Base-by-base conservation (phyloP, 768 basidiomycete species). In the Mycena epipterygia region DNA sequence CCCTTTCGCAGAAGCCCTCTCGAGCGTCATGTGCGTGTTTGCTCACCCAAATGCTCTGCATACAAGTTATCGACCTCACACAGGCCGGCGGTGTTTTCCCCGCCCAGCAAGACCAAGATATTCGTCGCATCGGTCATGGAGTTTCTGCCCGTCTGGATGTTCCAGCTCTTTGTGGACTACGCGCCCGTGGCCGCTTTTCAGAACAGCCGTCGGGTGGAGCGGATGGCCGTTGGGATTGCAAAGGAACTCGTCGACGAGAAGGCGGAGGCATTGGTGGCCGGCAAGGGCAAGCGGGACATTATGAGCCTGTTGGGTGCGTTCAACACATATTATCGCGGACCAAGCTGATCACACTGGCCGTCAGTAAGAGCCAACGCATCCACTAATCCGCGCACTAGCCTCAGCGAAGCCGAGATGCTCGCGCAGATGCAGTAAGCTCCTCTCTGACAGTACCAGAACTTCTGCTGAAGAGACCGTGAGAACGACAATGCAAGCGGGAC, bases 241-340 rank as follows among this genome's bases (percentile, higher is more conserved):
- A 79, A 83, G 58, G 78, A 84, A 63, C 79, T 90, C 11, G 81
- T 90, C 16, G 80, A 84, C 21, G 82, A 82, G 25, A 89, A 89
- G 75, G 77, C 84, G 4, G 84, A 85, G 48, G 87, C 85, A 8
- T 78, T 87, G n/a, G 72, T 82, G 7, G 80, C 84, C 46, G 89
- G 87, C 4, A 88, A 85, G 72, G 82, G 83, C 25, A 84, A 81
- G 59, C 86, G 85, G 53, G 90, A 91, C 74, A 82, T 89, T 27
- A 79, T 91, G 71, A 89, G 88, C 64, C 79, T 90, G n/a, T 80
- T 91, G 14, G 86, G 90, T 89, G 67, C 60, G 81, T 71, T n/a
- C 39, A 30, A 63, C 58, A 33, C 3, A 14, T 23, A 14, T 37
- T 14, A 30, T 37, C 21, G 39, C 39, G 8, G 25, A 51, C 13